phyloP scores from a whole-genome alignment of 2,329 filamentous ascomycete species.

The Aspergillus candidus region DNA sequence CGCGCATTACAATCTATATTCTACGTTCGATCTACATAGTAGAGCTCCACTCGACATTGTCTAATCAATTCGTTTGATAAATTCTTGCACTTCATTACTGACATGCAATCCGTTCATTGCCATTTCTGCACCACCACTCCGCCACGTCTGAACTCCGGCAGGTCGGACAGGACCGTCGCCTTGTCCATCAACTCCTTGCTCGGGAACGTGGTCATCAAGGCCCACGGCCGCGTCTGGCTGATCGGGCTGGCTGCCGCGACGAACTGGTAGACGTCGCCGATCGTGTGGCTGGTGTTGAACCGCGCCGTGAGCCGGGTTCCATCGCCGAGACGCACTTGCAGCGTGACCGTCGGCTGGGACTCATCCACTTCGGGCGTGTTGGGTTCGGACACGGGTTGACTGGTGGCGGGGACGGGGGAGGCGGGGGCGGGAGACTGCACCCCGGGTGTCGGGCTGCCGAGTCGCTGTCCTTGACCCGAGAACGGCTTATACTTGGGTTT shows the following conservation, averaged over 20 bases:
- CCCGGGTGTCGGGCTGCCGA: constrained; percentile 59
- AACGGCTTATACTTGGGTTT: constrained; percentile 62
- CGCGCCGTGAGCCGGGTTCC: constrained; percentile 55
- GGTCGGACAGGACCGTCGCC: constrained; percentile 38
- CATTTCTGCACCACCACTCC: constrained; percentile 49
- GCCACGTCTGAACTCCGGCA: constrained; percentile 46
- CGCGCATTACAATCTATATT: not conserved
- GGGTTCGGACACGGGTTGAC: constrained; percentile 18
- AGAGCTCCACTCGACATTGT: not conserved
- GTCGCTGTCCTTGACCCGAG: constrained; percentile 52
- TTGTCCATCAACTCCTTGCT: constrained; percentile 57
- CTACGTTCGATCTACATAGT: not conserved
- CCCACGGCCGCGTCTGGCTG: constrained; percentile 48
- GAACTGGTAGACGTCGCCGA: constrained; percentile 60
- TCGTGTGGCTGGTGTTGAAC: constrained; percentile 60
- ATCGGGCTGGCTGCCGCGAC: constrained; percentile 49
- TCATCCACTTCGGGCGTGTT: constrained; percentile 49
- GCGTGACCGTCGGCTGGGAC: constrained; percentile 51
- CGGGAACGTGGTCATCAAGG: constrained; percentile 61
- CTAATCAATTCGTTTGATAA: not conserved
- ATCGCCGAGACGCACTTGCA: constrained; percentile 59
- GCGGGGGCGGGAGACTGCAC: constrained; percentile 33
- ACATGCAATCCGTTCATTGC: constrained; percentile 19
- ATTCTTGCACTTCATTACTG: not conserved
- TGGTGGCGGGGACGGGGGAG: constrained; percentile 16